Conservation (phyloP, 768 basidiomycete genomes). For the Pulveroboletus sp. region DNA sequence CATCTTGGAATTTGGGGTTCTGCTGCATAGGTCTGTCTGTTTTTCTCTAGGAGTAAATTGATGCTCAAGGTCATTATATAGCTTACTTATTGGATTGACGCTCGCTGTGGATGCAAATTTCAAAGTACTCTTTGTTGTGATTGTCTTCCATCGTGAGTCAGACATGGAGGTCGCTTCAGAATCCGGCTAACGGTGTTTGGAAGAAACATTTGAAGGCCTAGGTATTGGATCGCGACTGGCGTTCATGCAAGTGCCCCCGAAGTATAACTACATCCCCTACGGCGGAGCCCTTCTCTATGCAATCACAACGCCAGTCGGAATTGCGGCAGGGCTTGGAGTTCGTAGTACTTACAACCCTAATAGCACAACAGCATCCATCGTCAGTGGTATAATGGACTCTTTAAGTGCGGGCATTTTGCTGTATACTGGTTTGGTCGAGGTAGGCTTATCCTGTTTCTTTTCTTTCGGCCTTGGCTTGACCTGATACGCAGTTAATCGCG, state of each 20-base stretch:
- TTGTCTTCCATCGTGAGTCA: constrained; percentile 85
- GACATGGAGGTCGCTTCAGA: background rate
- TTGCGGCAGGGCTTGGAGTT: constrained; percentile 78
- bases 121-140: constrained; percentile 81
- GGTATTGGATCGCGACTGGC: constrained; percentile 90
- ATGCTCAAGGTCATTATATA: constrained; percentile 22
- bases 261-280: constrained; percentile 54
- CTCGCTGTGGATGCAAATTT: constrained; percentile 84
- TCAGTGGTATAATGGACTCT: constrained; percentile 82
- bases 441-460: constrained; percentile 16
- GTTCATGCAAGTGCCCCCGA: constrained; percentile 54
- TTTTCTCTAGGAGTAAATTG: background rate
- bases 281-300: constrained; percentile 63
- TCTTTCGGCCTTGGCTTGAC: constrained; percentile 1
- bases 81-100: constrained; percentile 83
- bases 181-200: background rate
- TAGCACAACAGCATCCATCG: constrained; percentile 69
- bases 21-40: constrained; percentile 62
- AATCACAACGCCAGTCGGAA: constrained; percentile 80
- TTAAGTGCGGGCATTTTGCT: constrained; percentile 83
- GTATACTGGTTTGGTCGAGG: constrained; percentile 85
- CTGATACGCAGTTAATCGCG: constrained; percentile 63
- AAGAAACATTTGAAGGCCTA: constrained; percentile 92
- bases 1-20: constrained; percentile 91
- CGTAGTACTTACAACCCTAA: constrained; percentile 77